Conservation (phyloP, 192 early-diverging fungal genomes). For the Globomyces pollinis-pini region DNA sequence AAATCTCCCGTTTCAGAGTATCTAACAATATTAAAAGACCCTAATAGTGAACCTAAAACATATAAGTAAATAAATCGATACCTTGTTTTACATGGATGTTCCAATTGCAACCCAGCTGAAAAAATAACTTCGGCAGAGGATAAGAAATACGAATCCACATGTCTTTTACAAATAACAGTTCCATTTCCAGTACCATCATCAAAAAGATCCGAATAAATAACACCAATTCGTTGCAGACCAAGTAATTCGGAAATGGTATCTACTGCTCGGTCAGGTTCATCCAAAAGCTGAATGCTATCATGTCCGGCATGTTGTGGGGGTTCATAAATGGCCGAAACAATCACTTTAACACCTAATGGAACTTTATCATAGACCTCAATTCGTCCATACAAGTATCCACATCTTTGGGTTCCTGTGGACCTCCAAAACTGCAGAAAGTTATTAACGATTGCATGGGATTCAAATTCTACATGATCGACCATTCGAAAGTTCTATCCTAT, state of each 20-base stretch:
- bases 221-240: constrained; percentile 61
- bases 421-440: constrained; percentile 83
- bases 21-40: no score
- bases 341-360: constrained; percentile 91
- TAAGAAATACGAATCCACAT: constrained; percentile 88
- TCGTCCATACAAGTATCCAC: constrained; percentile 89
- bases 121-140: constrained; percentile 83
- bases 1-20: constrained; percentile 74
- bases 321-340: constrained; percentile 91
- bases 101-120: constrained; percentile 74
- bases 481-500: constrained; percentile 89
- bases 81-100: constrained; percentile 58
- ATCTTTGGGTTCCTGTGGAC: constrained; percentile 74
- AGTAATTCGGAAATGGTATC: constrained; percentile 28
- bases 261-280: constrained; percentile 27
- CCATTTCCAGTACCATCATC: constrained; percentile 73
- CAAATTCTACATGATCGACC: constrained; percentile 97
- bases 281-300: constrained; percentile 59
- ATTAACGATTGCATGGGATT: constrained; percentile 68
- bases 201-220: constrained; percentile 87
- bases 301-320: constrained; percentile 74
- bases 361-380: constrained; percentile 87
- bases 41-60: no score
- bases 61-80: no score
- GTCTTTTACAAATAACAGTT: constrained; percentile 81